These are phyloP conservation scores for Rhizopogon vinicolor DNA, from an alignment of 768 basidiomycete species.

Conservation along the genomic window DNA sequence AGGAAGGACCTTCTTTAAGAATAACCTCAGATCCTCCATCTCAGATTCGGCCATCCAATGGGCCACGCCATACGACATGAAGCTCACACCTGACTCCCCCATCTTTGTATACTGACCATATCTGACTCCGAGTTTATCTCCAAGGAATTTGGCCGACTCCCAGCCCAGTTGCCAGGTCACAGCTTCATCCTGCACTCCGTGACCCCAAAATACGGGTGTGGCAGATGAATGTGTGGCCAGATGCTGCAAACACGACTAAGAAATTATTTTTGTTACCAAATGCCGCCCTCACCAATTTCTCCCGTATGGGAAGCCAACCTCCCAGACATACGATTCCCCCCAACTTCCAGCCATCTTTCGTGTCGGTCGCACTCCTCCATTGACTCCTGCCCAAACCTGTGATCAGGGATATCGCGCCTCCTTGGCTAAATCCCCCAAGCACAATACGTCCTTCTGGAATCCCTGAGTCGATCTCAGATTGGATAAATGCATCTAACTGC, in stretches of 20 bases:
- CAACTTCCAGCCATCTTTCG: conserved; percentile 42
- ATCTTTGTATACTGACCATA: neutral
- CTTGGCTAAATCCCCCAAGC: conserved; percentile 84
- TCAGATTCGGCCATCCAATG: conserved; percentile 62
- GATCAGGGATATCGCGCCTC: conserved; percentile 66
- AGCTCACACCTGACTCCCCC: conserved; percentile 44
- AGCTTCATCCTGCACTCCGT: conserved; percentile 68
- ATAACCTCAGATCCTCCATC: conserved; percentile 58
- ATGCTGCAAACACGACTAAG: conserved; percentile 38
- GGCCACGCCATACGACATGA: conserved; percentile 61
- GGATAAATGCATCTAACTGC: conserved; percentile 60
- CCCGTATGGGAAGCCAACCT: conserved; percentile 65
- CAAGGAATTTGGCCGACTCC: conserved; percentile 52
- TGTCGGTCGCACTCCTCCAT: conserved; percentile 10
- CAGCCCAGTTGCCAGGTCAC: conserved; percentile 51
- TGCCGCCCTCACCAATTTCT: conserved; percentile 46
- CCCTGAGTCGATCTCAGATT: conserved; percentile 65
- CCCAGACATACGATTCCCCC: conserved; percentile 67
- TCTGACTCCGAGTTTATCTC: conserved; percentile 41
- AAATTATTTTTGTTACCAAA: neutral
- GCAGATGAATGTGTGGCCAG: conserved; percentile 50
- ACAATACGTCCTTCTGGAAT: conserved; percentile 63
- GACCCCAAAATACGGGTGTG: conserved; percentile 80
- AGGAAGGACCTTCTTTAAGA: conserved; percentile 60
- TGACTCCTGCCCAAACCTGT: conserved; percentile 51